A percentile compares a stretch with the other conserved stretches of the same genome.
These are phyloP conservation scores for Quercus dentata DNA, from an alignment of 306 rosid genomes.

Conservation along the genomic window DNA sequence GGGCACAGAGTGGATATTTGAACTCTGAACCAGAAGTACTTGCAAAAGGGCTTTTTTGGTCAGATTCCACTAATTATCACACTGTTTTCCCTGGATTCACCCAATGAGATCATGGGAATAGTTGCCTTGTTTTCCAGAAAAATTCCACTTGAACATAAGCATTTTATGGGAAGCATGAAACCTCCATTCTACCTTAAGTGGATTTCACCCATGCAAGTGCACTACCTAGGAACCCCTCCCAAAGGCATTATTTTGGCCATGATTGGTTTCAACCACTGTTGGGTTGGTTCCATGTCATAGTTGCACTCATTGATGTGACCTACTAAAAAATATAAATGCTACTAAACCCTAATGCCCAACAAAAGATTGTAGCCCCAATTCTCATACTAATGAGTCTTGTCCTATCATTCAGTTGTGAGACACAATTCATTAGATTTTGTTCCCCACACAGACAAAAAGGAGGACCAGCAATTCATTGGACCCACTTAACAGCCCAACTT, in stretches of 20 bases:
- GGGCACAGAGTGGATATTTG: neutral
- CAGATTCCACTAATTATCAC: neutral
- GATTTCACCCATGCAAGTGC: neutral
- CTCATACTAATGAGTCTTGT: neutral
- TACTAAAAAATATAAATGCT: neutral
- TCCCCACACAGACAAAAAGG: neutral
- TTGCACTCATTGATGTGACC: slow-evolving; percentile 5
- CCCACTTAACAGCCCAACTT: neutral
- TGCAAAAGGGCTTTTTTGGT: neutral
- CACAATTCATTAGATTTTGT: neutral
- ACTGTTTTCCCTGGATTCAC: neutral
- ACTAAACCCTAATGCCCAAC: neutral
- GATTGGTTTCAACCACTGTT: neutral
- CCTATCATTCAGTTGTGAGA: neutral
- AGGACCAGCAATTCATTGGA: neutral
- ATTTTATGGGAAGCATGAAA: neutral
- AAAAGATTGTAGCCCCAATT: neutral
- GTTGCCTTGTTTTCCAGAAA: neutral
- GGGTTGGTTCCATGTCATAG: slow-evolving; percentile 2
- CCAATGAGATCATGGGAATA: neutral
- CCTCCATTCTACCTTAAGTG: neutral
- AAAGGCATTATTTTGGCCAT: neutral
- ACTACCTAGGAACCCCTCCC: neutral
- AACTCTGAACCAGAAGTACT: neutral
- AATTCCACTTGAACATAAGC: neutral